Conservation (phyloP, 2,329 filamentous ascomycete genomes). For the Ascosphaera pollenicola region DNA sequence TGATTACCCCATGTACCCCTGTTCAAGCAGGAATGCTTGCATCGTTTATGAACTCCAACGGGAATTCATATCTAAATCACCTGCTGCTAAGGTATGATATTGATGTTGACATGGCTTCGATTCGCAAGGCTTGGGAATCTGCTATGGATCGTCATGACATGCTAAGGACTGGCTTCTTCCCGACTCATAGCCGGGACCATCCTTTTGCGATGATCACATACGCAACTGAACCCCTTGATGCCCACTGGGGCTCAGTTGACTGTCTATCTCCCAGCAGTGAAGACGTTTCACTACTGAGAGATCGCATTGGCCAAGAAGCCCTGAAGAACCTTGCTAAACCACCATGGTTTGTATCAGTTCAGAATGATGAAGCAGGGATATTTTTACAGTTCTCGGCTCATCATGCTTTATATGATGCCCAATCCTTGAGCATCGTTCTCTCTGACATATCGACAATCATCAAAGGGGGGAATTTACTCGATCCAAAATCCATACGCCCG, state of each 20-base stretch:
- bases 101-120: conserved; percentile 14
- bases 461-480: conserved; percentile 7
- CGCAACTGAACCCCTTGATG: conserved; percentile 5
- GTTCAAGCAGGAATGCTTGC: conserved; percentile 62
- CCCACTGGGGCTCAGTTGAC: conserved; percentile 20
- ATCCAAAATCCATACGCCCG: conserved; percentile 17
- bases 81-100: conserved; percentile 30
- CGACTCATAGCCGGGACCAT: conserved; percentile 34
- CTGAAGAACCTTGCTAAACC: conserved; percentile 25
- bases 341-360: conserved; percentile 40
- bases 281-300: not conserved
- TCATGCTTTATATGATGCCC: conserved; percentile 71
- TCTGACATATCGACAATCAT: conserved; percentile 30
- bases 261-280: not conserved
- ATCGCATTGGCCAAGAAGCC: not conserved
- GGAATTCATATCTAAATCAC: conserved; percentile 54
- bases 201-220: conserved; percentile 60
- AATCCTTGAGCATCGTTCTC: conserved; percentile 45
- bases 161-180: conserved; percentile 51
- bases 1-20: conserved; percentile 54
- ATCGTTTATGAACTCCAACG: conserved; percentile 45
- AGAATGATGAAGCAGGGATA: conserved; percentile 10
- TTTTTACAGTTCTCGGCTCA: conserved; percentile 36
- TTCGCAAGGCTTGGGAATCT: conserved; percentile 37
- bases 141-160: conserved; percentile 41